These are phyloP conservation scores for Vitis riparia DNA, from an alignment of 164 flowering plant species.

Conservation along the genomic window DNA sequence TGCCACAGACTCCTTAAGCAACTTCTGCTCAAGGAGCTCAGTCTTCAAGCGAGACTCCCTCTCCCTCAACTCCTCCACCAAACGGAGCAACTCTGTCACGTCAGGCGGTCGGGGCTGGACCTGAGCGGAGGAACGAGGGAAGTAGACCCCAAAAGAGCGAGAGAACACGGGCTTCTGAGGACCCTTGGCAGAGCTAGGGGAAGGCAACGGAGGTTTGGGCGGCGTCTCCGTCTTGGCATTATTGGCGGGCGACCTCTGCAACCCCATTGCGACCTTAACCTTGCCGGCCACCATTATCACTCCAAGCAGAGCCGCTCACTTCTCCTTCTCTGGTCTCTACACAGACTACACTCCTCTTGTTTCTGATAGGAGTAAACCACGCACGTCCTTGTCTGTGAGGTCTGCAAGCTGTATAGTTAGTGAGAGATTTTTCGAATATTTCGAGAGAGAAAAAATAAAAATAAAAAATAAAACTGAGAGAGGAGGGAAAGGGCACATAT, in stretches of 20 bases:
- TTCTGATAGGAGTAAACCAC: conserved; percentile 1
- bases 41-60: conserved; percentile 66
- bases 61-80: conserved; percentile 76
- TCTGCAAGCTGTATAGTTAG: neutral
- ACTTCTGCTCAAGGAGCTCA: conserved; percentile 71
- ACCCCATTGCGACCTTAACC: conserved; percentile 67
- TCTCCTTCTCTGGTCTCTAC: neutral
- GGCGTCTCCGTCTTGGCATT: conserved; percentile 32
- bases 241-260: conserved; percentile 55
- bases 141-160: conserved; percentile 87
- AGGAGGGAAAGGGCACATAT: conserved; percentile 20
- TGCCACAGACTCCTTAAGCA: conserved; percentile 61
- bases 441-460: conserved; percentile 9
- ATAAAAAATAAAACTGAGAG: neutral
- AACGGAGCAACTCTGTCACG: conserved; percentile 64
- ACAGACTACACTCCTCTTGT: neutral
- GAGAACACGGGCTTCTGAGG: conserved; percentile 46
- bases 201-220: conserved; percentile 33
- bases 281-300: conserved; percentile 76
- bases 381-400: conserved; percentile 11
- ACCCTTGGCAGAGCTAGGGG: conserved; percentile 26
- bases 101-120: conserved; percentile 91
- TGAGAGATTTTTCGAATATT: neutral
- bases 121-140: conserved; percentile 87
- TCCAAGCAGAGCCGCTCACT: neutral